These are phyloP conservation scores for Yamadazyma tumulicola DNA, from an alignment of 805 yeast species.

Conservation along the genomic window DNA sequence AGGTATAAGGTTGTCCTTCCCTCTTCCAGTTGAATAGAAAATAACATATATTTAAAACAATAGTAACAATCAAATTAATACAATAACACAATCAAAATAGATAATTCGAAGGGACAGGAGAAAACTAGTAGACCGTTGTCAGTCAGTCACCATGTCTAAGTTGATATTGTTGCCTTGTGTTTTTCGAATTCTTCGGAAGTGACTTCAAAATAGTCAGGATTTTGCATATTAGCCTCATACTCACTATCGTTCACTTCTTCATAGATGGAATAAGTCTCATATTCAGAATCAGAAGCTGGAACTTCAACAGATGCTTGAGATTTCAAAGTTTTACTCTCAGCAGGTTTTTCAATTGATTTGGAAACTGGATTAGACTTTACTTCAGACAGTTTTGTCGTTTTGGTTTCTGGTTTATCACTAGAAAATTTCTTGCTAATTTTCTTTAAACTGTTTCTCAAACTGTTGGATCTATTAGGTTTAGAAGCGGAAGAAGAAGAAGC, in stretches of 20 bases:
- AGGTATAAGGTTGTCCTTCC: neutral
- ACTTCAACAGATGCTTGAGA: neutral
- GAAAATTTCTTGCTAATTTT: slow-evolving; percentile 7
- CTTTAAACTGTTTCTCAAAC: slow-evolving; percentile 12
- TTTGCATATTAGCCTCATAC: slow-evolving; percentile 39
- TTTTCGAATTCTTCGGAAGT: slow-evolving; percentile 22
- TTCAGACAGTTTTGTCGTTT: neutral
- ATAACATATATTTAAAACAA: slow-evolving; percentile 11
- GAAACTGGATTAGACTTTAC: slow-evolving; percentile 2
- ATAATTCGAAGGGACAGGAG: neutral
- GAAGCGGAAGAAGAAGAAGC: slow-evolving; percentile 4
- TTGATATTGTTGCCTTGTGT: slow-evolving; percentile 13
- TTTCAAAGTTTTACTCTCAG: neutral
- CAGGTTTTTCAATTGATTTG: neutral
- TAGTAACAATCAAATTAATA: neutral
- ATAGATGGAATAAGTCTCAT: slow-evolving; percentile 27
- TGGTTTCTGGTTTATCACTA: neutral
- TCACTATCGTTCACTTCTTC: slow-evolving; percentile 51
- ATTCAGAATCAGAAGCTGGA: slow-evolving; percentile 13
- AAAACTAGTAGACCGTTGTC: slow-evolving; percentile 1
- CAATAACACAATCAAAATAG: slow-evolving; percentile 1
- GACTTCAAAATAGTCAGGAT: slow-evolving; percentile 48
- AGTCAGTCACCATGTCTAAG: neutral
- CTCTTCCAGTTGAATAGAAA: neutral
- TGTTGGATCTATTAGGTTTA: slow-evolving; percentile 9